Conservation (phyloP, 2,329 filamentous ascomycete species). For the Epichloe sylvatica region DNA sequence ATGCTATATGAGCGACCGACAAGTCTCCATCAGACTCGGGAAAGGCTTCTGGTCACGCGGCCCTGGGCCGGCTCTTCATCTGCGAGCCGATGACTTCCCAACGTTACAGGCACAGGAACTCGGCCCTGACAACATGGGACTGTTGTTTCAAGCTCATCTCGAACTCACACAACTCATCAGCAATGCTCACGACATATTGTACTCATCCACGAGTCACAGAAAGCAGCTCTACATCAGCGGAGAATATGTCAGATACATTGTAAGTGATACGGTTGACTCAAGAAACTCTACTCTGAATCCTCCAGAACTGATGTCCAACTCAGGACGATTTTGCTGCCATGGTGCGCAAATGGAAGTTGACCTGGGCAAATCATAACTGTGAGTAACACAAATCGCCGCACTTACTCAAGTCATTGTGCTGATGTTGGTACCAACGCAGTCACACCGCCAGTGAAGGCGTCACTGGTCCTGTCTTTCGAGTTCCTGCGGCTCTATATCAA, state of each 20-base stretch:
- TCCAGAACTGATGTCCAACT: not conserved
- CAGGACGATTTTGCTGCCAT: conserved; percentile 54
- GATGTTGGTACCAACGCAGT: conserved; percentile 20
- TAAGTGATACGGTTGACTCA: conserved; percentile 8
- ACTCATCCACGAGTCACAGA: conserved; percentile 55
- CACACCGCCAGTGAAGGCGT: conserved; percentile 52
- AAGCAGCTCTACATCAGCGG: conserved; percentile 57
- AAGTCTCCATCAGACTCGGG: conserved; percentile 57
- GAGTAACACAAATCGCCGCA: conserved; percentile 10
- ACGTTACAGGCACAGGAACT: conserved; percentile 44
- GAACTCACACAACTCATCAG: conserved; percentile 60
- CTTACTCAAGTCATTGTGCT: not conserved
- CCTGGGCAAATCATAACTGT: conserved; percentile 55
- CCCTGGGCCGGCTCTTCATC: conserved; percentile 50
- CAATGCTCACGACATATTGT: conserved; percentile 60
- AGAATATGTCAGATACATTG: conserved; percentile 59
- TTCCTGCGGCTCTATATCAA: conserved; percentile 62
- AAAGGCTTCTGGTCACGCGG: conserved; percentile 63
- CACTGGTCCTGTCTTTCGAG: conserved; percentile 55
- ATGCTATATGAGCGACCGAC: conserved; percentile 52
- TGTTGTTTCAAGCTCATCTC: conserved; percentile 56
- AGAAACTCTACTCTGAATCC: not conserved
- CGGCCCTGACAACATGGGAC: conserved; percentile 52
- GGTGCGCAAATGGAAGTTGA: conserved; percentile 56
- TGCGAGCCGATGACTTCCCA: conserved; percentile 53